Percentiles rank a stretch among this genome's conserved stretches.
Evolutionary conservation across 805 yeast genomes (phyloP).

Genomic region (Kockiozyma suomiensis): DNA sequence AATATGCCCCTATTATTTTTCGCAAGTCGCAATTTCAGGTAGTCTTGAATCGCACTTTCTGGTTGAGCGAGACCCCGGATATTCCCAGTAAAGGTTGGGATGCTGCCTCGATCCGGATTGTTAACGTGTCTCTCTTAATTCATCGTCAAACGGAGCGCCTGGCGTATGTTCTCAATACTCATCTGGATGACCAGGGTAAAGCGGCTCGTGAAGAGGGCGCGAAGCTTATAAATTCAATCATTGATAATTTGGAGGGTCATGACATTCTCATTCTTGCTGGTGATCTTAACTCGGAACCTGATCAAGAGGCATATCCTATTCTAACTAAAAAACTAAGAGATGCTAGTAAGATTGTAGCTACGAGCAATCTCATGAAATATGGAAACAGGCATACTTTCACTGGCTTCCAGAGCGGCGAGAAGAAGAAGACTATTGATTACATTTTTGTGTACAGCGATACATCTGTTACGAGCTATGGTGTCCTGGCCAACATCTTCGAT

Average conservation of each 20-base stretch:
- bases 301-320: slow-evolving; percentile 49
- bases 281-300: slow-evolving; percentile 57
- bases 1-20: slow-evolving; percentile 54
- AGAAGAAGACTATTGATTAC: slow-evolving; percentile 46
- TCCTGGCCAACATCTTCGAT: slow-evolving; percentile 22
- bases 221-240: slow-evolving; percentile 44
- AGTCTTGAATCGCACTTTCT: slow-evolving; percentile 49
- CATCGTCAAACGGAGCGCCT: slow-evolving; percentile 35
- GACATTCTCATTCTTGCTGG: slow-evolving; percentile 52
- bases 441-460: slow-evolving; percentile 37
- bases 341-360: slow-evolving; percentile 38
- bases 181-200: slow-evolving; percentile 54
- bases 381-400: slow-evolving; percentile 54
- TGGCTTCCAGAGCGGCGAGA: slow-evolving; percentile 47
- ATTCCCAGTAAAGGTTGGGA: slow-evolving; percentile 58
- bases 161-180: slow-evolving; percentile 50
- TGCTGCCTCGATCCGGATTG: slow-evolving; percentile 49
- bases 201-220: slow-evolving; percentile 52
- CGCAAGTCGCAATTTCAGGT: slow-evolving; percentile 46
- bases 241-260: slow-evolving; percentile 43
- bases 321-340: slow-evolving; percentile 47
- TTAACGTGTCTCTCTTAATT: slow-evolving; percentile 43
- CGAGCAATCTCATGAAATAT: slow-evolving; percentile 42
- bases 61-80: slow-evolving; percentile 60
- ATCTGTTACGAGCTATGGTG: slow-evolving; percentile 11